Conservation (phyloP, 23 red algal genomes). For the Gracilariopsis chorda region DNA sequence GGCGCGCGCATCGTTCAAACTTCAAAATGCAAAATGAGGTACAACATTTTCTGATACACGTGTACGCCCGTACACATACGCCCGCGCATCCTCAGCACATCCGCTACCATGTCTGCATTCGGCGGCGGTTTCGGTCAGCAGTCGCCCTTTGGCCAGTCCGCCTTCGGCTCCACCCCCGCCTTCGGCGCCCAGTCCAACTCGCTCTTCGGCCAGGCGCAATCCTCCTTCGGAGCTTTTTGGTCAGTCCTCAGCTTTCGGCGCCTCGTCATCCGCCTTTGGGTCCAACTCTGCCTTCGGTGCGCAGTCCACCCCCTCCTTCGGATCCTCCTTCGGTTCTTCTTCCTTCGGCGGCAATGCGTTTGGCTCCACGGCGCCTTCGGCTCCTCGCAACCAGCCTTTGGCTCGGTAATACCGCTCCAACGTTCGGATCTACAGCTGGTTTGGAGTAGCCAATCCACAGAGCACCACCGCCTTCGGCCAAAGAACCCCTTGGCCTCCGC, state of each 20-base stretch:
- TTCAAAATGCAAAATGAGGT: too few relatives aligned
- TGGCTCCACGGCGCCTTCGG: too few relatives aligned
- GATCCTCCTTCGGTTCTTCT: conserved; percentile 7
- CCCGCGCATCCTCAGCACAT: too few relatives aligned
- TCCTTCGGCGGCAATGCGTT: conserved; percentile 24
- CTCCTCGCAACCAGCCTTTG: conserved; percentile 18
- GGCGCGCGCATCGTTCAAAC: conserved; percentile 7
- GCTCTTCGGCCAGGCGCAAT: not conserved
- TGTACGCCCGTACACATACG: too few relatives aligned
- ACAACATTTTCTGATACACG: too few relatives aligned
- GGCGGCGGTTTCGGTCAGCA: conserved; percentile 47
- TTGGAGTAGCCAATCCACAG: too few relatives aligned
- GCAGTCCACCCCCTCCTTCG: conserved; percentile 41
- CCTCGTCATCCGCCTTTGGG: conserved; percentile 50
- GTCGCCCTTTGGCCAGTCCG: conserved; percentile 8
- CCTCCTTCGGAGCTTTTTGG: conserved; percentile 58
- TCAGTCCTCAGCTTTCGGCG: conserved; percentile 46
- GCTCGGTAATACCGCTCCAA: too few relatives aligned
- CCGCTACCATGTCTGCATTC: conserved; percentile 26
- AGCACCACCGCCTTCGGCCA: too few relatives aligned
- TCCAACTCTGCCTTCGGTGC: conserved; percentile 14
- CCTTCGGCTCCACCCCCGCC: conserved; percentile 26
- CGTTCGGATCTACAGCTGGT: too few relatives aligned
- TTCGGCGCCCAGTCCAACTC: not conserved
- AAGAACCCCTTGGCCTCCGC: too few relatives aligned